Base-by-base conservation (phyloP, 192 early-diverging fungal genomes). In the Backusella mclennaniae region DNA sequence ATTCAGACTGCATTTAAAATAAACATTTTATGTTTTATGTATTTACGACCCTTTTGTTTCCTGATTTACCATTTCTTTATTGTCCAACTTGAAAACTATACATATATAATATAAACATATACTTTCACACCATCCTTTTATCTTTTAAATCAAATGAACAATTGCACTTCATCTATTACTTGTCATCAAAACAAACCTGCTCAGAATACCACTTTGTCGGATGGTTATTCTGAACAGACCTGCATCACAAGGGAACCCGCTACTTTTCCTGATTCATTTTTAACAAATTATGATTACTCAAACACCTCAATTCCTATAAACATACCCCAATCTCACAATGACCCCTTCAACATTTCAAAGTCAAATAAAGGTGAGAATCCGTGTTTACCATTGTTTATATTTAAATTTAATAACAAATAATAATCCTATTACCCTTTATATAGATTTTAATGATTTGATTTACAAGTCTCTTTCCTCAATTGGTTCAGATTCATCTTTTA, bases 1-100 rank as follows among this genome's bases (percentile, higher is more conserved):
- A 63, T 23, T 63, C 56, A 63, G 56, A 63, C 11, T 63, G 23
- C 56, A 29, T 63, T 63, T 63, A 63, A 63, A 63, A 63, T 29
- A 63, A 29, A 23, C 21, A n/a, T 29, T 26, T 29, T 63, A 29
- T 63, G 56, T 63, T 63, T 63, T 63, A 56, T 56, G 53, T 56
- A 56, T 56, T 56, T 56, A 56, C 53, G 6, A 21, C 53, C 53
- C 53, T 56, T 56, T 56, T 56, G 7, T 56, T 56, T 56, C n/a
- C 21, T 56, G 53, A 56, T 56, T 21, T 23, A 56, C 23, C 23
- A 9, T 56, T 56, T 56, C 19, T 56, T 39, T 56, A 19, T 21
- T 23, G 2, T 56, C 21, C 7, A 56, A 23, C 52, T 56, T 6
- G 7, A 56, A 56, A 56, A 56, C n/a, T 19, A 56, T 21, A 56